phyloP scores from a whole-genome alignment of 306 rosid species.

The Castanea sativa region DNA sequence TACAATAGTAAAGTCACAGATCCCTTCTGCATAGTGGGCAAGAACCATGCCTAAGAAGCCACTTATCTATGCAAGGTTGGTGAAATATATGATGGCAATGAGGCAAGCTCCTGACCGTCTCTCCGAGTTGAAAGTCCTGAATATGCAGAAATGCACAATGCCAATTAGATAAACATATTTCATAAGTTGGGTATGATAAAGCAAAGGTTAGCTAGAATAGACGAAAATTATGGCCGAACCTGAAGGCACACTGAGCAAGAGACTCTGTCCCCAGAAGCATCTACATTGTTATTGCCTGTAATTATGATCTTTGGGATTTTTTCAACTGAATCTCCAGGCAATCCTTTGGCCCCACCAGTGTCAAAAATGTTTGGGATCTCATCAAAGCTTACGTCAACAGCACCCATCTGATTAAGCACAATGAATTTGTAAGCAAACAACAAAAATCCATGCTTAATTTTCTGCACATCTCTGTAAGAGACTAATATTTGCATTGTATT shows the following conservation, averaged over 20 bases:
- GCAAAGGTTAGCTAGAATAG: not conserved
- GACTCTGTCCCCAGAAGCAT: slow-evolving; percentile 80
- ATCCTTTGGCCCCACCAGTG: slow-evolving; percentile 78
- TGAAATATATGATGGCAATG: slow-evolving; percentile 98
- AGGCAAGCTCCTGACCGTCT: slow-evolving; percentile 91
- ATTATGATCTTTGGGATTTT: slow-evolving; percentile 80
- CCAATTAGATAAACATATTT: slow-evolving; percentile 12
- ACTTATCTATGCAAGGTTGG: slow-evolving; percentile 94
- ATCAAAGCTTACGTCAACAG: slow-evolving; percentile 77
- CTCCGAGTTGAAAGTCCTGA: slow-evolving; percentile 94
- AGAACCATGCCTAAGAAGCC: slow-evolving; percentile 97
- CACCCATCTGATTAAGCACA: slow-evolving; percentile 73
- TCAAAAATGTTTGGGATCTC: slow-evolving; percentile 88
- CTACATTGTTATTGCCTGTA: slow-evolving; percentile 55
- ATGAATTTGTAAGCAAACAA: slow-evolving; percentile 26
- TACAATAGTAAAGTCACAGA: slow-evolving; percentile 64
- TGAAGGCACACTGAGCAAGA: slow-evolving; percentile 97
- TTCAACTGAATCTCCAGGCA: slow-evolving; percentile 81
- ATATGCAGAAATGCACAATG: slow-evolving; percentile 21
- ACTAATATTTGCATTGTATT: slow-evolving; percentile 1
- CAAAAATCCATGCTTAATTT: slow-evolving; percentile 7
- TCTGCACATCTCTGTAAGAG: not conserved
- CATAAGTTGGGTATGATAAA: not conserved
- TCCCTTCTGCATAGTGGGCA: slow-evolving; percentile 99
- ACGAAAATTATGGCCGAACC: slow-evolving; percentile 39